These are phyloP conservation scores for Fraxinus cuspidata DNA, from an alignment of 257 asterid genomes.

Conservation along the genomic window DNA sequence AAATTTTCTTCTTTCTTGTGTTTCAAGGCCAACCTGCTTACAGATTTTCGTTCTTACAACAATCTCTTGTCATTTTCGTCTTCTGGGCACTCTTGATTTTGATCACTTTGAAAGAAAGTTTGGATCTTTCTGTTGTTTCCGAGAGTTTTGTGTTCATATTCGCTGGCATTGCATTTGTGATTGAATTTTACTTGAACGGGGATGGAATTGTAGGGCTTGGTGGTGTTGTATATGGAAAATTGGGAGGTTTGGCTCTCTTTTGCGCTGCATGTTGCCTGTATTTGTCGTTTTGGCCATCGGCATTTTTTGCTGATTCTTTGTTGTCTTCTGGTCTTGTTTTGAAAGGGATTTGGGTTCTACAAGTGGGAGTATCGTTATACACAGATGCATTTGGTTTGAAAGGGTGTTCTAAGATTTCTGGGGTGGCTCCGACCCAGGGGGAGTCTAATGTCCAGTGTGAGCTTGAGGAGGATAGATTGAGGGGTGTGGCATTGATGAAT, in stretches of 20 bases:
- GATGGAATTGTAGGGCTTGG: conserved; percentile 62
- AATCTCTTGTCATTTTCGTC: conserved; percentile 55
- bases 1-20: conserved; percentile 53
- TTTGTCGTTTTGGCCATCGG: conserved; percentile 57
- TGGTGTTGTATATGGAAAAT: conserved; percentile 47
- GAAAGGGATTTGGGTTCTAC: conserved; percentile 87
- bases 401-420: conserved; percentile 64
- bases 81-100: conserved; percentile 68
- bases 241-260: conserved; percentile 50
- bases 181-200: conserved; percentile 63
- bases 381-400: conserved; percentile 57
- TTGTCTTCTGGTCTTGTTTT: conserved; percentile 62
- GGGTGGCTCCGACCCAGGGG: conserved; percentile 25
- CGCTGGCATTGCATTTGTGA: conserved; percentile 54
- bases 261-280: conserved; percentile 65
- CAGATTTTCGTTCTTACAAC: conserved; percentile 70
- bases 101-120: conserved; percentile 51
- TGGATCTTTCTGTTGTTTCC: conserved; percentile 53
- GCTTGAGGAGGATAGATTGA: conserved; percentile 70
- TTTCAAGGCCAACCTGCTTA: conserved; percentile 54
- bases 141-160: conserved; percentile 53
- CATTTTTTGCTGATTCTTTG: conserved; percentile 62
- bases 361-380: conserved; percentile 71
- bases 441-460: conserved; percentile 62
- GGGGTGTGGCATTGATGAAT: conserved; percentile 64